Percentiles rank a stretch among this genome's conserved stretches.
phyloP scores from a whole-genome alignment of 2,329 filamentous ascomycete species.

The Ceratocystis eucalypticola region DNA sequence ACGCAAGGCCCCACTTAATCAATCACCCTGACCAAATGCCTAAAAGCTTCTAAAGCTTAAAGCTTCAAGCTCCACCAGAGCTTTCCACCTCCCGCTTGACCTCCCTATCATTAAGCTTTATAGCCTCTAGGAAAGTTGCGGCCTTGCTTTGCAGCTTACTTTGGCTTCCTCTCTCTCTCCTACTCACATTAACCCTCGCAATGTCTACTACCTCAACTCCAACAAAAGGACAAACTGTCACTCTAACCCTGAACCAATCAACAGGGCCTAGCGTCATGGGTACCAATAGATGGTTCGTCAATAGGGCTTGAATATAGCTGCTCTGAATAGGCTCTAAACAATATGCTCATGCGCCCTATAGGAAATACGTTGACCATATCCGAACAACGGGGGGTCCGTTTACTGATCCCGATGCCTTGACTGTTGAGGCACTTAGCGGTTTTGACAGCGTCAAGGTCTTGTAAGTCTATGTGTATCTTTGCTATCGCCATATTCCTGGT shows the following conservation, averaged over 20 bases:
- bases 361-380: slow-evolving; percentile 74
- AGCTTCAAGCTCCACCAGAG: background rate
- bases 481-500: background rate
- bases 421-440: slow-evolving; percentile 39
- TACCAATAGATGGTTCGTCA: slow-evolving; percentile 7
- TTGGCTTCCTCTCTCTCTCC: background rate
- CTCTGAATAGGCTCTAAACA: background rate
- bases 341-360: slow-evolving; percentile 28
- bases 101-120: background rate
- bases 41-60: background rate
- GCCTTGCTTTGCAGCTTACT: background rate
- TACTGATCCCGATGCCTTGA: slow-evolving; percentile 49
- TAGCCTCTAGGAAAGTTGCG: background rate
- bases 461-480: slow-evolving; percentile 32
- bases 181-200: background rate
- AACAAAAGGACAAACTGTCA: slow-evolving; percentile 9
- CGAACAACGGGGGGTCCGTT: slow-evolving; percentile 67
- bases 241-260: slow-evolving; percentile 16
- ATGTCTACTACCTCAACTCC: slow-evolving; percentile 5
- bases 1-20: slow-evolving; percentile 2
- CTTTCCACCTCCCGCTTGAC: background rate
- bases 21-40: too few relatives aligned
- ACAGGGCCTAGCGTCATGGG: background rate
- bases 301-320: background rate
- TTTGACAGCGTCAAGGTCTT: slow-evolving; percentile 63